Evolutionary conservation across 1,139 yeast genomes (phyloP), one percentile per base, ranked within the genome.

Genomic region (Scheffersomyces parashehatae): DNA sequence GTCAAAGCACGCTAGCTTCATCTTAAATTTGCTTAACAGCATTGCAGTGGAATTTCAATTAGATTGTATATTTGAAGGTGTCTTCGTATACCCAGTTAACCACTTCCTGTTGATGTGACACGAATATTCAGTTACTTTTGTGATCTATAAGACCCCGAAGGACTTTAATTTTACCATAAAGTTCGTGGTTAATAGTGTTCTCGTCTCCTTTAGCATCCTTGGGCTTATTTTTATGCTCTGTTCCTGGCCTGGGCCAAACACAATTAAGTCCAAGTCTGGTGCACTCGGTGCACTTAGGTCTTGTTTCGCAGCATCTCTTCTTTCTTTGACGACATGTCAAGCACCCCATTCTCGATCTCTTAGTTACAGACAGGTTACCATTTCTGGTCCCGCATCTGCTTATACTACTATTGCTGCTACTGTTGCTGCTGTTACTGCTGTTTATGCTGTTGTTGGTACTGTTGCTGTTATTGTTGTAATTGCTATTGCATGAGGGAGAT

Each of bases 71-170:
- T 20, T 20, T 20, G 26, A 20, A 6, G 26, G 26, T 20, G 9
- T 20, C 26, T 20, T 20, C 8, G 8, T 20, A 16, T 16, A 16
- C 20, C 7, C 26, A 16, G 6, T 5, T 16, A 16, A 16, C 30
- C 13, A 5, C 8, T 31, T 15, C 24, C 12, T 11, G 14, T 10
- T 16, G 8, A 20, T 5, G 26, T 20, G 26, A 6, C 20, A 29
- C 9, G 14, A 10, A 15, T n/a, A 16, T 39, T 39, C 13, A 52
- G 30, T 47, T 45, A 40, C 56, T 63, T 46, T 62, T 62, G 50
- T 70, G 69, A 53, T 79, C 82, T 26, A 82, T 84, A 16, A 82
- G 79, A 2, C 87, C 87, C 46, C 87, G 67, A 34, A 81, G 64
- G 9, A 82, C 82, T 59, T 79, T 81, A 50, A 82, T 81, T 47